A percentile compares a stretch with the other conserved stretches of the same genome.
Conservation (phyloP, 2,329 filamentous ascomycete species). For the Aspergillus piperis region DNA sequence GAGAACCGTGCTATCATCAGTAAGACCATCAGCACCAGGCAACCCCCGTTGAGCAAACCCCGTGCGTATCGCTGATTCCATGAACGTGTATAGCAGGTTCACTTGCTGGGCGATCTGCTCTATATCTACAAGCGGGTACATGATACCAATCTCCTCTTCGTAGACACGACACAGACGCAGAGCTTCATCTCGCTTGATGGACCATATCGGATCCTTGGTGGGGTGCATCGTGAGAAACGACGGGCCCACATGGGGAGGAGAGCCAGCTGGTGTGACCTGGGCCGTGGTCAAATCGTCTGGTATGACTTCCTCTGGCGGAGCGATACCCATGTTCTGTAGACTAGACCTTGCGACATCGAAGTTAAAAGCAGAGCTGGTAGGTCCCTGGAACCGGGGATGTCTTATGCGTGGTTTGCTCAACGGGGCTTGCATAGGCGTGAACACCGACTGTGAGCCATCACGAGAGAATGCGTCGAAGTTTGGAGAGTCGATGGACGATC, state of each 20-base stretch:
- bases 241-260: slow-evolving; percentile 39
- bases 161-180: slow-evolving; percentile 75
- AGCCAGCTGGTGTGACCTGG: slow-evolving; percentile 55
- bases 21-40: slow-evolving; percentile 60
- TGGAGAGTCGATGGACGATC: slow-evolving; percentile 35
- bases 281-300: slow-evolving; percentile 60
- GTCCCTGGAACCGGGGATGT: slow-evolving; percentile 73
- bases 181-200: slow-evolving; percentile 76
- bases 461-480: slow-evolving; percentile 38
- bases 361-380: slow-evolving; percentile 82
- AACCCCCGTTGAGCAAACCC: slow-evolving; percentile 58
- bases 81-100: slow-evolving; percentile 68
- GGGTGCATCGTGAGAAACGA: slow-evolving; percentile 43
- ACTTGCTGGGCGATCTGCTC: slow-evolving; percentile 70
- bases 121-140: slow-evolving; percentile 85
- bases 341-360: slow-evolving; percentile 85
- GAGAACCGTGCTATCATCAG: slow-evolving; percentile 66
- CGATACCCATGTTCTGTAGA: slow-evolving; percentile 86
- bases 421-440: slow-evolving; percentile 41
- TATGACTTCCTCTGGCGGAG: slow-evolving; percentile 59
- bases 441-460: slow-evolving; percentile 42
- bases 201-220: slow-evolving; percentile 75
- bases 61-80: slow-evolving; percentile 65
- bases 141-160: slow-evolving; percentile 86
- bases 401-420: slow-evolving; percentile 53